Base-by-base conservation (phyloP, 2,329 filamentous ascomycete species). In the Erysiphe pulchra region DNA sequence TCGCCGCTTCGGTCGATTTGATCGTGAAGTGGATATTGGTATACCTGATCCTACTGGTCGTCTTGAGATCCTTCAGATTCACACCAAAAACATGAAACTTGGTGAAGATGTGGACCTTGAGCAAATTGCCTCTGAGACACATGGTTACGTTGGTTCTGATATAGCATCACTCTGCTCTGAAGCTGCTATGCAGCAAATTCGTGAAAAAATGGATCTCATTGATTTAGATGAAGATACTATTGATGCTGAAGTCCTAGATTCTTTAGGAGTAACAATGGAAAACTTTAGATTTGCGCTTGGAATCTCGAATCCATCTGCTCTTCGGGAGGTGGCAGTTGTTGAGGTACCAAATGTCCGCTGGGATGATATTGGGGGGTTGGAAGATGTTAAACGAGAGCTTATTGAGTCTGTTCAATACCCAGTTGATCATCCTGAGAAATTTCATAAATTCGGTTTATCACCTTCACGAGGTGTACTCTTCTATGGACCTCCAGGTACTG, bases 261-360 rank as follows among this genome's bases (percentile, higher is more conserved):
- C 90, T 41, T 77, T 98, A 42, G 90, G 90, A 62, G 90, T 98
- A 43, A 98, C 90, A 50, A 95, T 95, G 84, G 90, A 98, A 65
- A 98, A 98, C 75, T 98, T 98, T 83, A 82, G 86, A 57, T 98
- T 93, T 58, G 87, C 90, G 49, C 80, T 98, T 44, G 90, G 90
- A 57, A 86, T 94, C 49, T 94, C 86, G 64, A 98, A 98, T 74
- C 90, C 90, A 56, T 95, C 90, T 52, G 90, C 90, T 54, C 84
- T 98, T 47, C 90, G 90, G 64, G 90, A 98, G 66, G 90, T 98
- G 58, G 90, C 90, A 46, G 90, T 98, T 54, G 92, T 98, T 63
- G 92, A 98, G 66, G 87, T 95, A 57, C 90, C 90, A 67, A 98
- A 98, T 62, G 86, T 94, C 54, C 85, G 87, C 65, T 98, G 90